Conservation (phyloP, 306 rosid species). For the Begonia loranthoides region DNA sequence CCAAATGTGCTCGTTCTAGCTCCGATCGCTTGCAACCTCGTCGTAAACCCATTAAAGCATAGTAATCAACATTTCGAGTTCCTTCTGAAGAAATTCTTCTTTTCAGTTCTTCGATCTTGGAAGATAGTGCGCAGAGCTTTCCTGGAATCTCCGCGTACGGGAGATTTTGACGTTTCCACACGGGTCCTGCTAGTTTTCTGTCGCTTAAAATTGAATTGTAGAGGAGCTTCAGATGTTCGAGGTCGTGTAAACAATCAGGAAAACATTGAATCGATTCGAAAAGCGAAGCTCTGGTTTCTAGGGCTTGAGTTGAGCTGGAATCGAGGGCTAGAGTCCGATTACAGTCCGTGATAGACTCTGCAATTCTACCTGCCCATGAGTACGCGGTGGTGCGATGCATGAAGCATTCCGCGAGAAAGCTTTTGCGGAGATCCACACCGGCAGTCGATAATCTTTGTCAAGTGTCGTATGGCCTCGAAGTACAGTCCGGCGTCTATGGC, state of each 20-base stretch:
- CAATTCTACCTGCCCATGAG: conserved; percentile 49
- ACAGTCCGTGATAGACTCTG: conserved; percentile 85
- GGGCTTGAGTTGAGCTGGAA: conserved; percentile 71
- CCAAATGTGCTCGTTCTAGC: conserved; percentile 59
- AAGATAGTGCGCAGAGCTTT: conserved; percentile 47
- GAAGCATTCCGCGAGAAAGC: conserved; percentile 76
- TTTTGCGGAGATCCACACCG: conserved; percentile 82
- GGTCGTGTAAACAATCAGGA: conserved; percentile 75
- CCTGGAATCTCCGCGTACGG: conserved; percentile 80
- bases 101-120: conserved; percentile 52
- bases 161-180: conserved; percentile 73
- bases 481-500: conserved; percentile 74
- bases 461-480: conserved; percentile 86
- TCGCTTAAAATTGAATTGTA: conserved; percentile 76
- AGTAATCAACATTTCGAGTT: conserved; percentile 50
- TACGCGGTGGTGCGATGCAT: conserved; percentile 65
- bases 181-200: conserved; percentile 78
- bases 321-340: conserved; percentile 69
- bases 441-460: conserved; percentile 73
- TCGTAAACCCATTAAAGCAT: conserved; percentile 57
- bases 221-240: conserved; percentile 76
- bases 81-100: conserved; percentile 55
- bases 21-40: conserved; percentile 87
- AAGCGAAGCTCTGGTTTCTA: conserved; percentile 74
- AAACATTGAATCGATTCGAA: conserved; percentile 70